Base-by-base conservation (phyloP, 805 yeast genomes). In the Cyberlindnera mississippiensis region DNA sequence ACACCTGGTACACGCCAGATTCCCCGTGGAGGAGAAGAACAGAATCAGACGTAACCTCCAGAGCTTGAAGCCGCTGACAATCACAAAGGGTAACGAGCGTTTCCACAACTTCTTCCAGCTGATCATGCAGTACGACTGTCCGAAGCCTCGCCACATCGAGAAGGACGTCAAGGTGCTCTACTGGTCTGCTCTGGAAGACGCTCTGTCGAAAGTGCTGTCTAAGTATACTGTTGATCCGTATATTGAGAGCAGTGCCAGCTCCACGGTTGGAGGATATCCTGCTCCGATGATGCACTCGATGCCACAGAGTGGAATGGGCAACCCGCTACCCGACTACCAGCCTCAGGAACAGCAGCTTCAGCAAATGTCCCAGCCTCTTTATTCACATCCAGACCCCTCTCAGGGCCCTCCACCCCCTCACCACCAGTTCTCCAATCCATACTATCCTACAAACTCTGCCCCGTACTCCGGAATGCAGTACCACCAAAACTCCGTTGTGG, bases 101-200 rank as follows among this genome's bases (percentile, higher is more conserved):
- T 56, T 57, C 31, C 61, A 60, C 33, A 52, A 57, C 20, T 67
- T 73, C 38, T 74, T 73, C 55, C 56, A 64, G 55, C 50, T 72
- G 37, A 71, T 82, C 28, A 82, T 82, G 87, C 61, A 69, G 26
- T 81, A 74, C 67, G 74, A 73, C 22, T 69, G 69, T 42, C 88
- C 88, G 2, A 68, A 77, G 49, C 88, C 88, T 5, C 63, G 88
- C 32, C 80, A 79, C 49, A 82, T 82, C 34, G 87, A 79, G 51
- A 82, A 82, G 56, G 85, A 80, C 55, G 73, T 82, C 45, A 82
- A 82, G 55, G 85, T 82, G 4, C 76, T 82, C 52, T 65, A 67
- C 19, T 82, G 88, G 88, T 53, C 57, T 16, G 67, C 70, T 33
- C 60, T 82, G 19, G 72, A 66, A 29, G 67, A 62, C 24, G 87